Evolutionary conservation across 2,329 filamentous ascomycete species (phyloP).

Genomic region (Chrysoporthe puriensis): DNA sequence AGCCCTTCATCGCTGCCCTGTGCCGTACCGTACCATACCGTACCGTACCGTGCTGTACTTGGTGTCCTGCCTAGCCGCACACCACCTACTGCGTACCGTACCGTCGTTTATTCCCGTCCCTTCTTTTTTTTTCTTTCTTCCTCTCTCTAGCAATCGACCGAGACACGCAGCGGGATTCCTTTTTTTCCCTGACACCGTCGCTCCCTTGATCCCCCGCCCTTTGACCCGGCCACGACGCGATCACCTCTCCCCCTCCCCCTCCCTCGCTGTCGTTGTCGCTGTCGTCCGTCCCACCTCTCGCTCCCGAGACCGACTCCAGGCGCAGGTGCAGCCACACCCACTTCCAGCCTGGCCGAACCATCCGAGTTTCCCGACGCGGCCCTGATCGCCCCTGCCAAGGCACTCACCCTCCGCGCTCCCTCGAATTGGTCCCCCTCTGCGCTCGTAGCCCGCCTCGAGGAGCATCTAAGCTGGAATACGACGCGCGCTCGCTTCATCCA

Average conservation of each 20-base stretch:
- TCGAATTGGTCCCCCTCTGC: background rate
- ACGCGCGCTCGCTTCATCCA: slow-evolving; percentile 1
- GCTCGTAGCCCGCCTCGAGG: background rate
- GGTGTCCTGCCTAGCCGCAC: background rate
- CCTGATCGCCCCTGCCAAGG: slow-evolving; percentile 3
- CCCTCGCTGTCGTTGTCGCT: background rate
- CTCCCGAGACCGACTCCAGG: background rate
- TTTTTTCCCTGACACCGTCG: background rate
- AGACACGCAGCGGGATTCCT: slow-evolving; percentile 14
- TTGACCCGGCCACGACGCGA: slow-evolving; percentile 7
- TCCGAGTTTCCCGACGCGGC: background rate
- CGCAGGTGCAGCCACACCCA: background rate
- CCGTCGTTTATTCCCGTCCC: slow-evolving; percentile 18
- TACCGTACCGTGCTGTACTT: background rate
- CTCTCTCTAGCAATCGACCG: slow-evolving; percentile 3
- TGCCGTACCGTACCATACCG: background rate
- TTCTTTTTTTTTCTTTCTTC: background rate
- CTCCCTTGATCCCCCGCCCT: slow-evolving; percentile 17
- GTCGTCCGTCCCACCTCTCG: background rate
- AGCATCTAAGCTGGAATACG: slow-evolving; percentile 12
- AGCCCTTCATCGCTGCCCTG: background rate
- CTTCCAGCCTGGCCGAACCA: background rate
- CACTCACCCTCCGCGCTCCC: background rate
- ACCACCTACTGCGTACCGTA: background rate
- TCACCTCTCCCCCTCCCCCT: background rate